phyloP scores from a whole-genome alignment of 768 basidiomycete genomes.

The Boletus subcaerulescens region DNA sequence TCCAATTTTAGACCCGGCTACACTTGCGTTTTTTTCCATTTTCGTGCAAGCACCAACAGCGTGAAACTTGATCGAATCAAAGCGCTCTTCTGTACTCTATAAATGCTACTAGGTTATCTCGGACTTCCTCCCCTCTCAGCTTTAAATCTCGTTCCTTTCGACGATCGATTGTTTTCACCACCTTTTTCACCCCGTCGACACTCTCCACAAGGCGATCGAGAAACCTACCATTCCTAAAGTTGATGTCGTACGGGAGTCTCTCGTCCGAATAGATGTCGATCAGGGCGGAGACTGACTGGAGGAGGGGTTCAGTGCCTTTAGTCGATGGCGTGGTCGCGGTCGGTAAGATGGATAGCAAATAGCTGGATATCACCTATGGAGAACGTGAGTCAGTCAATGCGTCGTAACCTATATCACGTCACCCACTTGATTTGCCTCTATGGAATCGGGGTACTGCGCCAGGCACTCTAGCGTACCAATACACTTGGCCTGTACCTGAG shows the following conservation, averaged over 20 bases:
- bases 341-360: slow-evolving; percentile 64
- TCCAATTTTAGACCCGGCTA: neutral
- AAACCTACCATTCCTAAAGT: slow-evolving; percentile 66
- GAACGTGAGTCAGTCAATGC: neutral
- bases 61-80: slow-evolving; percentile 20
- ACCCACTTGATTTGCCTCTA: slow-evolving; percentile 52
- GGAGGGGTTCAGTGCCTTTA: slow-evolving; percentile 60
- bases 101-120: slow-evolving; percentile 74
- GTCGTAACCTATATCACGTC: slow-evolving; percentile 14
- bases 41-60: neutral
- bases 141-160: slow-evolving; percentile 63
- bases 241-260: slow-evolving; percentile 69
- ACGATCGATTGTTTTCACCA: slow-evolving; percentile 62
- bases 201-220: slow-evolving; percentile 53
- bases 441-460: slow-evolving; percentile 61
- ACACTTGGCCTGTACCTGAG: slow-evolving; percentile 64
- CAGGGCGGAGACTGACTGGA: slow-evolving; percentile 78
- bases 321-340: slow-evolving; percentile 37
- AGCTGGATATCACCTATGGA: slow-evolving; percentile 56
- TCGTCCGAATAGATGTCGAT: slow-evolving; percentile 96
- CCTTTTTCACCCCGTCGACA: slow-evolving; percentile 60
- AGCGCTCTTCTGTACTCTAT: slow-evolving; percentile 67
- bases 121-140: slow-evolving; percentile 69
- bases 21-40: neutral
- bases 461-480: slow-evolving; percentile 86